Evolutionary conservation across 768 basidiomycete genomes (phyloP).

Genomic region (Sarcodon aspratus): DNA sequence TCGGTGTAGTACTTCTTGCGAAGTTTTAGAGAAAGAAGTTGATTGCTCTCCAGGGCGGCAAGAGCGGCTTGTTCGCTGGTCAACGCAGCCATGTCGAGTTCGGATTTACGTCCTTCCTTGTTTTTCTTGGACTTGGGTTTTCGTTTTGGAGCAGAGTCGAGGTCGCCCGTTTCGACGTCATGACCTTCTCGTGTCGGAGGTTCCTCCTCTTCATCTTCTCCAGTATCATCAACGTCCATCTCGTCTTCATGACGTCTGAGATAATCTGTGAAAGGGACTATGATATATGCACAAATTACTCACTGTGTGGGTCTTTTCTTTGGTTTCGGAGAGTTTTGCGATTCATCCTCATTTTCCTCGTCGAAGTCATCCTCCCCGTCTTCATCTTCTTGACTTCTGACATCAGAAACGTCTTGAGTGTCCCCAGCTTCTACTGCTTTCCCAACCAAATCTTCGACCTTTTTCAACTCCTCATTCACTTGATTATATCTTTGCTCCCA

Average conservation of each 20-base stretch:
- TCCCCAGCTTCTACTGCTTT: conserved; percentile 41
- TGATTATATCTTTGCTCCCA: conserved; percentile 67
- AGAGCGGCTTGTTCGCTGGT: conserved; percentile 63
- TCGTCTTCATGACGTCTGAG: conserved; percentile 22
- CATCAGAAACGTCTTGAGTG: conserved; percentile 11
- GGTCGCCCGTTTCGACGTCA: conserved; percentile 25
- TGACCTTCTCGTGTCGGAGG: conserved; percentile 1
- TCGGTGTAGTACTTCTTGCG: conserved; percentile 83
- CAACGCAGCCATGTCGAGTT: conserved; percentile 59
- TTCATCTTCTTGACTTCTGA: conserved; percentile 12
- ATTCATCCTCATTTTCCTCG: conserved; percentile 13
- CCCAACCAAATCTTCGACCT: conserved; percentile 57
- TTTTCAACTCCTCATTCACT: conserved; percentile 51
- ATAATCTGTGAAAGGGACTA: background rate
- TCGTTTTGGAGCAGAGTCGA: conserved; percentile 15
- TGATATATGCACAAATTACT: background rate
- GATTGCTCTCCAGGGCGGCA: conserved; percentile 53
- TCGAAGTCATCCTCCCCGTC: conserved; percentile 19
- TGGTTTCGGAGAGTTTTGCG: conserved; percentile 6
- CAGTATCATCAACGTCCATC: conserved; percentile 53
- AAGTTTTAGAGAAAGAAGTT: conserved; percentile 55
- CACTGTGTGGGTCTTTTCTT: conserved; percentile 9
- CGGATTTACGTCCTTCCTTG: conserved; percentile 49
- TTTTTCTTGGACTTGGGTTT: conserved; percentile 21
- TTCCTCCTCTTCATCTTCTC: conserved; percentile 22